Percentiles rank a stretch among this genome's conserved stretches.
Evolutionary conservation across 164 flowering plant genomes (phyloP).

Genomic region (Aristolochia californica): DNA sequence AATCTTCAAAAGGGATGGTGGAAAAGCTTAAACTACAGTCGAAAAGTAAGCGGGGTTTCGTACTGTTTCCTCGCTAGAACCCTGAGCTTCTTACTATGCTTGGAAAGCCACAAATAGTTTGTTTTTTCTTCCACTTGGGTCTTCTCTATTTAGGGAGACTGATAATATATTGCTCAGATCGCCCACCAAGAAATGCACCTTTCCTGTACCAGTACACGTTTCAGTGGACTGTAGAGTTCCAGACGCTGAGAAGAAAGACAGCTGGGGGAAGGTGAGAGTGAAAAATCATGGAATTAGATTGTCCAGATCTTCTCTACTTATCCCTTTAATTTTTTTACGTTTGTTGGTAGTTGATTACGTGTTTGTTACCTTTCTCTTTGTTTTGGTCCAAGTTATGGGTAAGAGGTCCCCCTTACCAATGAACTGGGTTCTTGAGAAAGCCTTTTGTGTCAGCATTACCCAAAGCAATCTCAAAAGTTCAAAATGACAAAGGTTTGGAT

Average conservation of each 20-base stretch:
- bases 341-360: neutral
- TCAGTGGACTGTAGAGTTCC: neutral
- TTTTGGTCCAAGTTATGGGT: no score
- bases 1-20: constrained; percentile 1
- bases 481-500: no score
- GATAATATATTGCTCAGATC: no score
- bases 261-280: neutral
- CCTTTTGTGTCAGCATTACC: no score
- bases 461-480: no score
- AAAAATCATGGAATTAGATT: neutral
- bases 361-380: no score
- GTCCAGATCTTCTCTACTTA: neutral
- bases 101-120: neutral
- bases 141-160: neutral
- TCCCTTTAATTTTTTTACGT: neutral
- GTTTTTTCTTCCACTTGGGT: neutral
- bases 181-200: no score
- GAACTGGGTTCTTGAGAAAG: neutral
- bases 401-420: neutral
- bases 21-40: neutral
- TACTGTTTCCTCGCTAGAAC: neutral
- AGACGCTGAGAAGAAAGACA: neutral
- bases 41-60: constrained; percentile 2
- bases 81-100: neutral
- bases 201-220: no score